phyloP scores from a whole-genome alignment of 2,329 filamentous ascomycete genomes.

The Truncatella angustata region DNA sequence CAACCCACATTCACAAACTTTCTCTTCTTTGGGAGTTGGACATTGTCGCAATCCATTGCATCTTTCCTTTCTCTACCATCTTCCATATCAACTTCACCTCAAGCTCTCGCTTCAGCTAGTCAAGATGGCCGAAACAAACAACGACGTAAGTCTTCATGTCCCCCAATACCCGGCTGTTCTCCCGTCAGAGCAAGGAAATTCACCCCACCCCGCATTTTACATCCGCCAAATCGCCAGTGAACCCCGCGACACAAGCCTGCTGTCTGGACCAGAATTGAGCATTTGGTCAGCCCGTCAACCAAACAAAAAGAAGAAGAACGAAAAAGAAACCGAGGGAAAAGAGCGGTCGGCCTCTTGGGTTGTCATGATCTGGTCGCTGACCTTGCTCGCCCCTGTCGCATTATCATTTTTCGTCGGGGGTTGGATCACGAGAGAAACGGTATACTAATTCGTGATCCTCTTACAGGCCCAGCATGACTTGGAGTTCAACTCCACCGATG shows the following conservation, averaged over 20 bases:
- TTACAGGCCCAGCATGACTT: constrained; percentile 64
- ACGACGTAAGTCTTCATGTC: constrained; percentile 43
- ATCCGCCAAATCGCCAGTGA: constrained; percentile 10
- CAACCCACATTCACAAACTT: constrained; percentile 12
- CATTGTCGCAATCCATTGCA: constrained; percentile 17
- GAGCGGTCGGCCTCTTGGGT: too few relatives aligned
- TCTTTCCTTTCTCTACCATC: constrained; percentile 22
- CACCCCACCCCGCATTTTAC: constrained; percentile 27
- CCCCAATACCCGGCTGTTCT: neutral
- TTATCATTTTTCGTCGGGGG: too few relatives aligned
- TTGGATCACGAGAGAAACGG: too few relatives aligned
- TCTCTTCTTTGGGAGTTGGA: constrained; percentile 13
- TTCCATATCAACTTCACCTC: constrained; percentile 19
- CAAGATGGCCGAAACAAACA: constrained; percentile 61
- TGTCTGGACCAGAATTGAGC: neutral
- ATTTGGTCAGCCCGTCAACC: too few relatives aligned
- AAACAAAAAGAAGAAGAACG: too few relatives aligned
- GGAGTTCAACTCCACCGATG: constrained; percentile 89
- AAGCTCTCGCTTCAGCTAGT: constrained; percentile 32
- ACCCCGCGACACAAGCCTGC: constrained; percentile 11
- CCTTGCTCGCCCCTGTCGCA: too few relatives aligned
- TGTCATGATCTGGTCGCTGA: too few relatives aligned
- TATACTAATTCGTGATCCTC: constrained; percentile 11
- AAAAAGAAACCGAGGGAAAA: too few relatives aligned
- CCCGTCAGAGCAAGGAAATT: constrained; percentile 11